Conservation (phyloP, 257 asterid species). For the Mitragyna speciosa region DNA sequence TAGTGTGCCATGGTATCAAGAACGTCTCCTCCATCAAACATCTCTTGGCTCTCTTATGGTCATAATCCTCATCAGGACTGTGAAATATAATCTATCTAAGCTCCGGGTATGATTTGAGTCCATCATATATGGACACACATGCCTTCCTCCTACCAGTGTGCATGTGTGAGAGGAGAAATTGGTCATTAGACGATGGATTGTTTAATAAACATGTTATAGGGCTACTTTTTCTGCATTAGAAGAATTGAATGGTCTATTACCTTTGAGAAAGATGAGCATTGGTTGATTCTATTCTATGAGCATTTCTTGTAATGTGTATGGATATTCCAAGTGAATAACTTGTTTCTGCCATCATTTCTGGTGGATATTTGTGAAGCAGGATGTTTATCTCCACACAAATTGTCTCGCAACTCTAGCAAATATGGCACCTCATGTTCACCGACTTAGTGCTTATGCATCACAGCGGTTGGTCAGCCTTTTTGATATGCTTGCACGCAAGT, state of each 20-base stretch:
- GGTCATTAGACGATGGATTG: neutral
- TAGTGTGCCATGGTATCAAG: conserved; percentile 63
- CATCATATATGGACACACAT: conserved; percentile 1
- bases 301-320: neutral
- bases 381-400: conserved; percentile 87
- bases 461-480: conserved; percentile 97
- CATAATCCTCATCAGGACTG: conserved; percentile 70
- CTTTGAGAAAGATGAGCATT: neutral
- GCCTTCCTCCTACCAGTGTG: neutral
- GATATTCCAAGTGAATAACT: neutral
- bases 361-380: conserved; percentile 52
- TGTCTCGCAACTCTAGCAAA: conserved; percentile 92
- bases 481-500: conserved; percentile 97
- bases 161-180: neutral
- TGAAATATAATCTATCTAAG: conserved; percentile 65
- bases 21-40: conserved; percentile 51
- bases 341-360: conserved; percentile 8
- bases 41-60: conserved; percentile 80
- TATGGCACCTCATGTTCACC: conserved; percentile 91
- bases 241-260: neutral
- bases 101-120: conserved; percentile 50
- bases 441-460: conserved; percentile 85
- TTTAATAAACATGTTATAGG: neutral
- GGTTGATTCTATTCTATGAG: neutral
- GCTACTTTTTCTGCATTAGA: neutral